A percentile compares a stretch with the other conserved stretches of the same genome.
Conservation (phyloP, 495 filamentous ascomycete species). For the Polyplosphaeria fusca region DNA sequence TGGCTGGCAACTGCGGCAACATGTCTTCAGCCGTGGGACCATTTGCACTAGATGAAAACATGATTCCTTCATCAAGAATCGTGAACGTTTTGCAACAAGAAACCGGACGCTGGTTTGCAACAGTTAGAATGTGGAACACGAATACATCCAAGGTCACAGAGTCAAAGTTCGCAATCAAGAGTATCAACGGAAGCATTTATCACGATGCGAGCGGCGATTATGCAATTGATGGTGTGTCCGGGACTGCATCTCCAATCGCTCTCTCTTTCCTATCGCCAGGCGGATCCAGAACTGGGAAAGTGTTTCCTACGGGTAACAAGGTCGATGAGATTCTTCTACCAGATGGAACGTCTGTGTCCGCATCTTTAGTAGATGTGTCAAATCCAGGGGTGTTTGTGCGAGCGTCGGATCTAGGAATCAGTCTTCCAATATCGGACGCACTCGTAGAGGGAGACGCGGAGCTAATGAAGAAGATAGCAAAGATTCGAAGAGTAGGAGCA, state of each 20-base stretch:
- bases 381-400: constrained; percentile 58
- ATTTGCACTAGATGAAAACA: constrained; percentile 54
- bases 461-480: constrained; percentile 45
- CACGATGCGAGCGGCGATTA: no score
- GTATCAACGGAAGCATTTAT: constrained; percentile 47
- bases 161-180: constrained; percentile 47
- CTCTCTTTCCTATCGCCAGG: constrained; percentile 62
- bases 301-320: constrained; percentile 60
- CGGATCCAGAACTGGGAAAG: constrained; percentile 62
- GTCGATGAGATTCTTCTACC: constrained; percentile 53
- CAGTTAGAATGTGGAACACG: constrained; percentile 52
- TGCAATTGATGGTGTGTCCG: constrained; percentile 65
- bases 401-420: constrained; percentile 34
- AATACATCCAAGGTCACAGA: constrained; percentile 48
- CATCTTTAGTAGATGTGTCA: constrained; percentile 61
- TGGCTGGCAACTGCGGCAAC: constrained; percentile 70
- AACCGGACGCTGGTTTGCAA: constrained; percentile 14
- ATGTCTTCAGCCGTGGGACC: constrained; percentile 67
- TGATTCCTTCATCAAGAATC: constrained; percentile 41
- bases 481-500: constrained; percentile 58
- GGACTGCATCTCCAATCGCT: constrained; percentile 54
- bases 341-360: constrained; percentile 52
- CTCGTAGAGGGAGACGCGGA: constrained; percentile 47
- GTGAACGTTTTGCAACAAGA: constrained; percentile 19
- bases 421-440: constrained; percentile 51